These are phyloP conservation scores for Globisporangium perplexum DNA, from an alignment of 352 stramenopile species.

Conservation along the genomic window DNA sequence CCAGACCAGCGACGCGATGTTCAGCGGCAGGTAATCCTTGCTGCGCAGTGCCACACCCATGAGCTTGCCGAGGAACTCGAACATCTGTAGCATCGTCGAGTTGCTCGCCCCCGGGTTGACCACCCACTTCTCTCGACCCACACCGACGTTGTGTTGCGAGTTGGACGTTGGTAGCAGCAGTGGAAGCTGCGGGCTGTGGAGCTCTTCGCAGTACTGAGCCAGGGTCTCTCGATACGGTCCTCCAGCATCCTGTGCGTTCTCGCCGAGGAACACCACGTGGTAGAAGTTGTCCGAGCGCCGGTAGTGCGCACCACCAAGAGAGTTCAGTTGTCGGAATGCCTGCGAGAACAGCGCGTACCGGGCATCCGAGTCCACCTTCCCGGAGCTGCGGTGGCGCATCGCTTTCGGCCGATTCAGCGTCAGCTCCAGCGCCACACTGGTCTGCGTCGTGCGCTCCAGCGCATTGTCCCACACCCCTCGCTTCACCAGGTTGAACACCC, in stretches of 20 bases:
- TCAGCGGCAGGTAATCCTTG: constrained; percentile 86
- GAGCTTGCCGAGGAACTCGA: constrained; percentile 91
- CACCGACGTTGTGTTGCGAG: constrained; percentile 83
- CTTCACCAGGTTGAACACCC: constrained; percentile 77
- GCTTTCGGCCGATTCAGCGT: constrained; percentile 79
- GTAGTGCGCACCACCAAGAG: constrained; percentile 58
- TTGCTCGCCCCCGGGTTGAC: constrained; percentile 71
- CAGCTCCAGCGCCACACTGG: constrained; percentile 49
- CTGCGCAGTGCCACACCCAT: constrained; percentile 86
- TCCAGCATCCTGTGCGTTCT: constrained; percentile 82
- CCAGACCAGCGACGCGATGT: constrained; percentile 86
- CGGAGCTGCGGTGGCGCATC: constrained; percentile 64
- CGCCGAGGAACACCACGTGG: constrained; percentile 78
- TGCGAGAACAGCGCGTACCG: constrained; percentile 78
- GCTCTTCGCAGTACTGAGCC: constrained; percentile 75
- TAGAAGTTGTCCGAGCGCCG: constrained; percentile 70
- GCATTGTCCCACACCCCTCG: constrained; percentile 65
- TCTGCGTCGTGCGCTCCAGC: constrained; percentile 40
- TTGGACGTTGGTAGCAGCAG: constrained; percentile 89
- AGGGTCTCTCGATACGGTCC: constrained; percentile 86
- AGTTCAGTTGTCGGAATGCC: constrained; percentile 76
- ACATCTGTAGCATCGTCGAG: constrained; percentile 65
- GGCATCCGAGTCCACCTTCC: constrained; percentile 53
- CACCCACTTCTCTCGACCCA: constrained; percentile 87
- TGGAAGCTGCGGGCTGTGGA: constrained; percentile 78